Evolutionary conservation across 257 asterid genomes (phyloP).

Genomic region (Fraxinus quadrangulata): DNA sequence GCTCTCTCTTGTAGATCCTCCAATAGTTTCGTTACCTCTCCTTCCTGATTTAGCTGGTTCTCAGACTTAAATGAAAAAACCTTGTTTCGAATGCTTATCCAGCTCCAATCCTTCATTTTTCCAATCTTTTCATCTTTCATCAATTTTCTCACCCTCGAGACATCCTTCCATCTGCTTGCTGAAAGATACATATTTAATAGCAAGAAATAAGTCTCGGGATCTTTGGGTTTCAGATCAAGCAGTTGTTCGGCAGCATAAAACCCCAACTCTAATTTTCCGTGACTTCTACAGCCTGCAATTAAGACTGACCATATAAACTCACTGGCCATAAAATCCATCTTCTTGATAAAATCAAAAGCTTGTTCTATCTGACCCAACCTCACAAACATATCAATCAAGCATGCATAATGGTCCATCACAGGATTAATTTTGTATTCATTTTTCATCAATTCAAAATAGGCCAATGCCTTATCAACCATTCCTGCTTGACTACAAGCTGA

Average conservation of each 20-base stretch:
- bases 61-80: slow-evolving; percentile 61
- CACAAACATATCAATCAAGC: slow-evolving; percentile 77
- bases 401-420: slow-evolving; percentile 75
- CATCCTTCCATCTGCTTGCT: slow-evolving; percentile 73
- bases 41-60: slow-evolving; percentile 31
- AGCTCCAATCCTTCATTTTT: slow-evolving; percentile 69
- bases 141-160: slow-evolving; percentile 69
- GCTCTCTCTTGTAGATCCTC: slow-evolving; percentile 52
- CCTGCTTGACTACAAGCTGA: slow-evolving; percentile 96
- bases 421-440: slow-evolving; percentile 65
- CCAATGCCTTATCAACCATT: slow-evolving; percentile 63
- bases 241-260: slow-evolving; percentile 75
- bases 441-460: slow-evolving; percentile 75
- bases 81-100: slow-evolving; percentile 72
- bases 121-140: slow-evolving; percentile 65
- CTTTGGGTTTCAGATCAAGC: slow-evolving; percentile 68
- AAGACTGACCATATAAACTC: slow-evolving; percentile 82
- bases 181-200: slow-evolving; percentile 74
- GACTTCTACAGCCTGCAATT: slow-evolving; percentile 84
- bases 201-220: slow-evolving; percentile 59
- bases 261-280: slow-evolving; percentile 63
- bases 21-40: slow-evolving; percentile 41
- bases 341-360: slow-evolving; percentile 70
- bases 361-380: slow-evolving; percentile 73
- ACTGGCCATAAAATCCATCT: slow-evolving; percentile 51